These are phyloP conservation scores for Boletus rex-veris DNA, from an alignment of 768 basidiomycete genomes.

Conservation along the genomic window DNA sequence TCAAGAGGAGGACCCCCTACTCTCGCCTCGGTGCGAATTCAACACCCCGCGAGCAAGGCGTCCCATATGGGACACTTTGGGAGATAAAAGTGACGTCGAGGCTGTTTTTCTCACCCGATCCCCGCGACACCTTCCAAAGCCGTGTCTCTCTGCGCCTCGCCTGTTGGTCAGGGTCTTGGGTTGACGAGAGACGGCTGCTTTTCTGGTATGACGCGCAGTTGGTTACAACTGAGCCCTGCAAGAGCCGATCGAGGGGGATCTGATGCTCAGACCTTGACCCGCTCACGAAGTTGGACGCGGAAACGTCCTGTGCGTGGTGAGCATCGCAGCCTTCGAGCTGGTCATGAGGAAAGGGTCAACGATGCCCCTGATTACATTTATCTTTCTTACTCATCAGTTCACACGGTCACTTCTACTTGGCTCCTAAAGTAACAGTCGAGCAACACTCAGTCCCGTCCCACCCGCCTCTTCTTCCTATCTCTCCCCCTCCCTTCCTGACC, in stretches of 20 bases:
- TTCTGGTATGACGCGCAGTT: conserved; percentile 68
- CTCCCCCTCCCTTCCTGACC: conserved; percentile 20
- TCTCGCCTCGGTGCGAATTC: too few species aligned
- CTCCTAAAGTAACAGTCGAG: too few species aligned
- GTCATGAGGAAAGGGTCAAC: conserved; percentile 1
- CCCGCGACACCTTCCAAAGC: conserved; percentile 57
- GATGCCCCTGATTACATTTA: too few species aligned
- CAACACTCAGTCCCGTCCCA: conserved; percentile 8
- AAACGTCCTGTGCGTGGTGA: conserved; percentile 51
- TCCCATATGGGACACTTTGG: conserved; percentile 11
- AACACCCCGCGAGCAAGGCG: conserved; percentile 11
- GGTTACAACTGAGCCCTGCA: conserved; percentile 58
- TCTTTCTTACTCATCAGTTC: not conserved
- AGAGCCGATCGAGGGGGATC: conserved; percentile 62
- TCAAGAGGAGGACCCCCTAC: too few species aligned
- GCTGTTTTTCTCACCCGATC: conserved; percentile 40
- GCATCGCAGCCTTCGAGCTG: conserved; percentile 67
- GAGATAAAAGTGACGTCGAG: conserved; percentile 8
- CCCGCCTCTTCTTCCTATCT: conserved; percentile 29
- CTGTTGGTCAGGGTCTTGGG: conserved; percentile 40
- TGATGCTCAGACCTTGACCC: conserved; percentile 81
- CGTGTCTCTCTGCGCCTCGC: conserved; percentile 16
- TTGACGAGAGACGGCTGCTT: conserved; percentile 36
- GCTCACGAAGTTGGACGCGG: conserved; percentile 50
- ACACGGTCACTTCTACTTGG: not conserved